These are phyloP conservation scores for Xylariaceae sp. DNA, from an alignment of 2,329 filamentous ascomycete genomes.

Conservation along the genomic window DNA sequence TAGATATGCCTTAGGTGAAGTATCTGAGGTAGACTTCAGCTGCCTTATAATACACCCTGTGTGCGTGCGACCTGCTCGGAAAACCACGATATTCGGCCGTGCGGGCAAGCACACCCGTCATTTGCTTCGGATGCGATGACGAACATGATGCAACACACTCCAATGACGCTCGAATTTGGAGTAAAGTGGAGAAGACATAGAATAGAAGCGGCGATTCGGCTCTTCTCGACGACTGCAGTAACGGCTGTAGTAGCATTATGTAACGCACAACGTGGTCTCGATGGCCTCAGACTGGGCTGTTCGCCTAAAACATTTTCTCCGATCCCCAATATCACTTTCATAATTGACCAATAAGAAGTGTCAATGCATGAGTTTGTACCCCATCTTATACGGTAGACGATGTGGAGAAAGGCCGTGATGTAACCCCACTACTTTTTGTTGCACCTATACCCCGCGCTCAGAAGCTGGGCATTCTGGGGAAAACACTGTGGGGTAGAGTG, in stretches of 20 bases:
- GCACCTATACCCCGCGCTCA: too few species aligned
- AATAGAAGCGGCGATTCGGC: conserved; percentile 1
- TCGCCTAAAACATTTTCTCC: too few species aligned
- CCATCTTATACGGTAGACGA: too few species aligned
- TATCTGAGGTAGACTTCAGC: not conserved
- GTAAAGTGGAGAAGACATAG: conserved; percentile 2
- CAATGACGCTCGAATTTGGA: not conserved
- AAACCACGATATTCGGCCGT: not conserved
- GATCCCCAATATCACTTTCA: too few species aligned
- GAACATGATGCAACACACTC: conserved; percentile 11
- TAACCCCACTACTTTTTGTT: too few species aligned
- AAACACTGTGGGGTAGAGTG: too few species aligned
- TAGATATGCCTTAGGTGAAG: not conserved
- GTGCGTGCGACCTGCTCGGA: not conserved
- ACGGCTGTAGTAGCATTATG: not conserved
- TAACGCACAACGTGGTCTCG: too few species aligned
- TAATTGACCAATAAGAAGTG: too few species aligned
- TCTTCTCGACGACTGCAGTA: not conserved
- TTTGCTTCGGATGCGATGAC: not conserved
- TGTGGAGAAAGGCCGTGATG: too few species aligned
- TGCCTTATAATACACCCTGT: conserved; percentile 10
- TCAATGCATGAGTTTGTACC: too few species aligned
- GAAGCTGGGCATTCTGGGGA: too few species aligned
- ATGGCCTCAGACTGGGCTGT: too few species aligned
- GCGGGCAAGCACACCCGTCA: conserved; percentile 18